Conservation (phyloP, 73 alveolate species). For the Effrenium voratum region DNA sequence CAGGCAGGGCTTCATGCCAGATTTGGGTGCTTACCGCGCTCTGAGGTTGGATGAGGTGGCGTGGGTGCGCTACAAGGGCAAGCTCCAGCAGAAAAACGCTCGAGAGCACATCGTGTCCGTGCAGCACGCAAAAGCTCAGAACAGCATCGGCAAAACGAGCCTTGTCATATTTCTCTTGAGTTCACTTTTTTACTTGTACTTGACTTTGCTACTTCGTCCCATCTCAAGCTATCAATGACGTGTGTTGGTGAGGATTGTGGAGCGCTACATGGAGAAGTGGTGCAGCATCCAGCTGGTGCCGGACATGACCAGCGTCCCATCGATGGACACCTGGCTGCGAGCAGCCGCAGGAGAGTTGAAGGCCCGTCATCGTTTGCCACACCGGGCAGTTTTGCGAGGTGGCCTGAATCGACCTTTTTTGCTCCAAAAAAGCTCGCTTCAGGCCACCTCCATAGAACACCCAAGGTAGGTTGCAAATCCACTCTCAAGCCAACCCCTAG, state of each 20-base stretch:
- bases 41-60: slow-evolving; percentile 3
- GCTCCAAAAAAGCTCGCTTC: no score
- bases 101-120: slow-evolving; percentile 18
- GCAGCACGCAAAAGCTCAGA: background rate
- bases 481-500: no score
- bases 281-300: background rate
- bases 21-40: no score
- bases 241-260: slow-evolving; percentile 36
- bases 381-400: no score
- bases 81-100: background rate
- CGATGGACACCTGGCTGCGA: slow-evolving; percentile 13
- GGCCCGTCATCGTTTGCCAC: no score
- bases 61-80: slow-evolving; percentile 7
- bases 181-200: background rate
- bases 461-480: no score
- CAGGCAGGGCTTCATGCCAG: no score
- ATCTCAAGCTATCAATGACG: no score
- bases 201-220: no score
- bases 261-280: background rate
- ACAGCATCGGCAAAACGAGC: background rate
- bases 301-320: background rate
- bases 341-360: background rate
- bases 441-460: no score
- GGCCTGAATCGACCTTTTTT: no score
- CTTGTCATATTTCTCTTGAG: background rate